phyloP scores from a whole-genome alignment of 163 green algal species.

The Volvox carteri region DNA sequence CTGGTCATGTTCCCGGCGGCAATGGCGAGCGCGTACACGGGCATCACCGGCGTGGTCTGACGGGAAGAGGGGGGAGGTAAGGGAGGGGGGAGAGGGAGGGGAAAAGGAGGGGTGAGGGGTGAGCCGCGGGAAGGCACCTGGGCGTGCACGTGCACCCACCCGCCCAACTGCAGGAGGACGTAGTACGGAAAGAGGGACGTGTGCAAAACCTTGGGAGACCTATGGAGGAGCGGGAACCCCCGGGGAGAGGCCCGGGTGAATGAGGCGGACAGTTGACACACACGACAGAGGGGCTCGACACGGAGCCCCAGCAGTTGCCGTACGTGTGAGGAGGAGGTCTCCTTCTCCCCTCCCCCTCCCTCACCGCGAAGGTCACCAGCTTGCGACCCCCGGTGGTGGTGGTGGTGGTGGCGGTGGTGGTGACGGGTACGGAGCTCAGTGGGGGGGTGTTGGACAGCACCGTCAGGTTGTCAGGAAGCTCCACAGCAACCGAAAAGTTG shows the following conservation, averaged over 20 bases:
- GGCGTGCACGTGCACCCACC: no score
- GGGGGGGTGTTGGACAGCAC: constrained; percentile 64
- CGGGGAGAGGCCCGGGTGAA: no score
- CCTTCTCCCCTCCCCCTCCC: no score
- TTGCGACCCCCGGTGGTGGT: neutral
- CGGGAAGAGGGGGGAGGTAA: neutral
- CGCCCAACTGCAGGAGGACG: no score
- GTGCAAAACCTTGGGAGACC: no score
- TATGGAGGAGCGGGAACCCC: no score
- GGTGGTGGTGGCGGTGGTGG: neutral
- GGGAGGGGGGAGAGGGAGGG: neutral
- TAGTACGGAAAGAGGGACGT: no score
- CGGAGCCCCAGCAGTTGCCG: no score
- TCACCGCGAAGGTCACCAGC: constrained; percentile 19
- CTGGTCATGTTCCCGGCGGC: constrained; percentile 59
- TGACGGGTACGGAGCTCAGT: neutral
- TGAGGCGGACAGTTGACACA: no score
- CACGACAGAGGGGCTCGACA: no score
- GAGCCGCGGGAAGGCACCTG: no score
- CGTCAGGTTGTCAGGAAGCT: constrained; percentile 45
- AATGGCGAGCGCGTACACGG: constrained; percentile 67
- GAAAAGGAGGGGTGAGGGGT: neutral
- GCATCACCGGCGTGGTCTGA: constrained; percentile 64
- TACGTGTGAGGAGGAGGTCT: no score
- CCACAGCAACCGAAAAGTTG: constrained; percentile 53